Base-by-base conservation (phyloP, 2,329 filamentous ascomycete genomes). In the Alternaria triticimaculans region DNA sequence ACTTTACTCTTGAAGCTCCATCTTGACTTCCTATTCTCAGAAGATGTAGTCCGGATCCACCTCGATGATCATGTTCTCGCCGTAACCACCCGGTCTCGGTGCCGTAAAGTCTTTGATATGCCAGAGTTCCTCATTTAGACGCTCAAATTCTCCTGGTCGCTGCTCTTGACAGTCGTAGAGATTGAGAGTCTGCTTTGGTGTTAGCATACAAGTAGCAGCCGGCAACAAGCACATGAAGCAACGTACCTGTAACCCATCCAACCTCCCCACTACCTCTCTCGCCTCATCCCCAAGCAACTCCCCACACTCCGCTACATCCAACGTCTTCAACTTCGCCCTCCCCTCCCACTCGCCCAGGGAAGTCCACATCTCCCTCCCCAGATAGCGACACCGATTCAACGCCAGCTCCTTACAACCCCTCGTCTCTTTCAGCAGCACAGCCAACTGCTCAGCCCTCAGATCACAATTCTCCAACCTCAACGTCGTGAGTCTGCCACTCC, bases 21-120 rank as follows among this genome's bases (percentile, higher is more conserved):
- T 15, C 14, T 48, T 6, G 6, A 2, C 6, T 25, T 18, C 15
- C 14, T 10, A 18, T 6, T 12, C 23, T 57, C 28, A 41, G 7
- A 49, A 15, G 5, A 55, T 45, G 45, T 78, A 79, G 7, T 64
- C 68, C 0, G 77, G 75, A 64, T 79, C 78, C 3, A 78, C 76
- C 41, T 80, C 78, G 51, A 80, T 76, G 6, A 73, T 26, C 20
- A 60, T 58, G 15, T 68, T 61, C 11, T 50, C 62, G 12, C 67
- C 43, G 7, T 37, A 28, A 0, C 50, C 33, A 7, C 53, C 51
- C 2, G 65, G 46, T 23, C 57, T 58, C 5, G 77, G 75, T 20
- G 71, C 63, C 25, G 75, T 68, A 30, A 74, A 60, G 18, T 72
- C 58, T 21, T 65, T 62, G 12, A 79, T 74, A 11, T 62, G 64